Base-by-base conservation (phyloP, 2,329 filamentous ascomycete genomes). In the Sarocladium oryzae region DNA sequence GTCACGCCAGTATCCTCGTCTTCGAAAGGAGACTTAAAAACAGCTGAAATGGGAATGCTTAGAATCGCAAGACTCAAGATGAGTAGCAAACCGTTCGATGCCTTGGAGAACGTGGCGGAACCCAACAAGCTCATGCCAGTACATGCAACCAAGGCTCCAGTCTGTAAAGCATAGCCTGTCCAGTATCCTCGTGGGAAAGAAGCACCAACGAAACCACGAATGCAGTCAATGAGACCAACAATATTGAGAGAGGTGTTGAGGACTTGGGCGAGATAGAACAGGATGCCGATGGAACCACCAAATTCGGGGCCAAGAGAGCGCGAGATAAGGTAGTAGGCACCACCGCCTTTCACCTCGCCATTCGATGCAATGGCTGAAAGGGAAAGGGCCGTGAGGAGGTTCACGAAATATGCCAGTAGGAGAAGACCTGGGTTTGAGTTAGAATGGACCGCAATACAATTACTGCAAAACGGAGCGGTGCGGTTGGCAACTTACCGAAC, bases 341-440 rank as follows among this genome's bases (percentile, higher is more conserved):
- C 89, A 13, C 89, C 89, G 13, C 89, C 89, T 59, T 88, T 84
- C 52, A 95, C 89, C 43, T 90, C 91, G 23, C 89, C 89, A 64
- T 95, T 95, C 2, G 88, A 91, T 30, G 89, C 89, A 60, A 95
- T 92, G 9, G 89, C 89, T 4, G 89, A 95, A 26, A 95, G 79
- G 2, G 89, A 95, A 61, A 95, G 82, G 0, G 86, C 89, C 0
- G 89, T 95, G 50, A 95, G 73, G n/a, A 93, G 75, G 63, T 93
- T 86, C 58, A 95, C 85, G 15, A 81, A 69, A 63, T 95, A 95
- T n/a, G 87, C 86, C 37, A 80, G 75, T 54, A 86, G 62, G 54
- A 95, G 79, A 66, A 93, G 78, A 48, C 81, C 85, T 89, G 56
- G 23, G n/a, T n/a, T n/a, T n/a, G n/a, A n/a, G n/a, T n/a, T n/a